phyloP scores from a whole-genome alignment of 192 early-diverging fungal genomes.

The Coemansia sp. region DNA sequence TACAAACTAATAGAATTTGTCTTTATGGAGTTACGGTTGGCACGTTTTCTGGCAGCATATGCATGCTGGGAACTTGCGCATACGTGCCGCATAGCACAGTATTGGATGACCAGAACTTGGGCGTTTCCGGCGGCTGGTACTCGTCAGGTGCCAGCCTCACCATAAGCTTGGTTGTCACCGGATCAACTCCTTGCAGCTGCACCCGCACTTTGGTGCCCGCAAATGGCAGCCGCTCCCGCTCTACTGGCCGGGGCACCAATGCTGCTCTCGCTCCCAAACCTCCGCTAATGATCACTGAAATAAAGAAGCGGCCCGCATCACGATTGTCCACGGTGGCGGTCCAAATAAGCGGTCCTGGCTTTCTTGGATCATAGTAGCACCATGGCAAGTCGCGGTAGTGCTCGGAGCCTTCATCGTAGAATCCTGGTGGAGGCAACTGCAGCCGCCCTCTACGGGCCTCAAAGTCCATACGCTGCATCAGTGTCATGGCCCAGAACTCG shows the following conservation, averaged over 20 bases:
- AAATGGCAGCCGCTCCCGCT: constrained; percentile 22
- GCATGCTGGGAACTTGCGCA: not conserved
- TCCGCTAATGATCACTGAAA: constrained; percentile 17
- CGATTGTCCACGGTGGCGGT: constrained; percentile 45
- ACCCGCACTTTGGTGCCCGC: constrained; percentile 50
- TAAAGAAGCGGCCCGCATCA: constrained; percentile 33
- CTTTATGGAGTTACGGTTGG: not conserved
- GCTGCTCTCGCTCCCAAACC: constrained; percentile 10
- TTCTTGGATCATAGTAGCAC: constrained; percentile 31
- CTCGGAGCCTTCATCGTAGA: constrained; percentile 30
- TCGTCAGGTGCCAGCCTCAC: constrained; percentile 41
- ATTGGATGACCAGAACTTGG: constrained; percentile 23
- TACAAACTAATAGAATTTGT: constrained; percentile 3
- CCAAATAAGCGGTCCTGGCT: constrained; percentile 45
- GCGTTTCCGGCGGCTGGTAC: constrained; percentile 36
- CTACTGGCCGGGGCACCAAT: constrained; percentile 28
- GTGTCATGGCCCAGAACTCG: constrained; percentile 19
- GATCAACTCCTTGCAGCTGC: constrained; percentile 23
- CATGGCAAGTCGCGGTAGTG: constrained; percentile 38
- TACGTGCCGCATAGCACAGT: not conserved
- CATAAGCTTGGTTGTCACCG: constrained; percentile 10
- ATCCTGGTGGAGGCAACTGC: constrained; percentile 25
- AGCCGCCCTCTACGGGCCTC: constrained; percentile 34
- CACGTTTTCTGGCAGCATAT: constrained; percentile 10
- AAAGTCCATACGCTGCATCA: constrained; percentile 43